Base-by-base conservation (phyloP, 2,329 filamentous ascomycete genomes). In the Cladophialophora immunda region DNA sequence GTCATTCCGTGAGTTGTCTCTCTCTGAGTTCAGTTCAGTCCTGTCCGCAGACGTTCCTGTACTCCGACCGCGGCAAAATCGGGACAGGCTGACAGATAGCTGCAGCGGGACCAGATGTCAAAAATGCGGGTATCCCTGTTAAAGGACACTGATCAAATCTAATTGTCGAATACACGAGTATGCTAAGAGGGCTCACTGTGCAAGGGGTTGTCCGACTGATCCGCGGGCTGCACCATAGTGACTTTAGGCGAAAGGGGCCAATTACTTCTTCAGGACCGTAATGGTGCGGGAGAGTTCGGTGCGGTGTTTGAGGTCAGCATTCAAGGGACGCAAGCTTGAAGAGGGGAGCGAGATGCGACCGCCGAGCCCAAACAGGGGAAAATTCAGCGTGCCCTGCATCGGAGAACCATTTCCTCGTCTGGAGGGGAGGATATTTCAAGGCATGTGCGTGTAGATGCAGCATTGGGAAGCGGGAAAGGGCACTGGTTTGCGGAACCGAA, bases 31-130 rank as follows among this genome's bases (percentile, higher is more conserved):
- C n/a, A n/a, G n/a, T n/a, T 22, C 27, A 11, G 19, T 30, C 41
- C 27, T 17, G n/a, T 7, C 34, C 15, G 36, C 17, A 19, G 45
- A 47, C 4, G 27, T 19, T 19, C 22, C 41, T 50, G n/a, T 25
- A 17, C 22, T 34, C 25, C 41, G 41, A 15, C 17, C 25, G 25
- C 30, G n/a, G 27, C 27, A 25, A 47, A 32, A 22, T 45, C 8
- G 27, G 32, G 6, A 29, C 58, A 52, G 30, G 34, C 58, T 61
- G 45, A 53, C 45, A n/a, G 58, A 60, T 27, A 29, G 22, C 29
- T 8, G 22, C 58, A 61, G 58, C 5, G 80, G 80, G n/a, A 81
- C 81, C 66, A 75, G 78, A 68, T 82, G 80, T 66, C 80, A 81
- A 69, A 71, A 78, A 47, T 82, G 80, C 63, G 77, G 79, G 11